phyloP scores from a whole-genome alignment of 1,284 basidiomycete species.

The Naganishia cerealis region DNA sequence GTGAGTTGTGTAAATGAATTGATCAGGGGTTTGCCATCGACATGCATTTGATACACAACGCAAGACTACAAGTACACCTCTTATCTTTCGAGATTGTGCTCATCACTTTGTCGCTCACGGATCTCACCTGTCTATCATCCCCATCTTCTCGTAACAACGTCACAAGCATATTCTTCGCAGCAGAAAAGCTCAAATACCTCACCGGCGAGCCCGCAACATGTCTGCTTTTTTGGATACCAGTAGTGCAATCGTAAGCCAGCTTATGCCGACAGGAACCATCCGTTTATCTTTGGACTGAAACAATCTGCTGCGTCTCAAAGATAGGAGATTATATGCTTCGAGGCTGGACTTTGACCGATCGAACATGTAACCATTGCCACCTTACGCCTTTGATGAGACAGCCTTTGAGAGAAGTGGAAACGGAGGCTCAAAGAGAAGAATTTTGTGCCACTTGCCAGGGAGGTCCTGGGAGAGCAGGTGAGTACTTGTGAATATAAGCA shows the following conservation, averaged over 20 bases:
- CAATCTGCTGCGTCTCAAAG: slow-evolving; percentile 34
- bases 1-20: too few relatives aligned
- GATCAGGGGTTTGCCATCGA: too few relatives aligned
- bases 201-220: slow-evolving; percentile 7
- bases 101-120: not conserved
- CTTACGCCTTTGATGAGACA: slow-evolving; percentile 53
- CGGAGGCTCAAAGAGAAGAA: slow-evolving; percentile 43
- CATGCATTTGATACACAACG: too few relatives aligned
- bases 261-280: not conserved
- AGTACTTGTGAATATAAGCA: not conserved
- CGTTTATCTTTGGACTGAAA: not conserved
- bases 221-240: slow-evolving; percentile 30
- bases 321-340: slow-evolving; percentile 56
- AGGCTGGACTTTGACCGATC: slow-evolving; percentile 53
- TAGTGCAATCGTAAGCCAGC: slow-evolving; percentile 22
- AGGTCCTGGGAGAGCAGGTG: slow-evolving; percentile 31
- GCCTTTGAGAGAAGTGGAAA: slow-evolving; percentile 40
- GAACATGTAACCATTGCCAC: slow-evolving; percentile 47
- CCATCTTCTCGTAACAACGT: not conserved
- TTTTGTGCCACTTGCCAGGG: slow-evolving; percentile 53
- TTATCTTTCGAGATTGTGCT: too few relatives aligned
- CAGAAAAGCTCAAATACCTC: not conserved
- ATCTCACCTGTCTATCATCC: not conserved
- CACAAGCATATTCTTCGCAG: not conserved
- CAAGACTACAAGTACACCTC: too few relatives aligned